Evolutionary conservation across 225 moss, liverwort and hornwort species (phyloP), one percentile per base, ranked within the genome.

Genomic region (Physcomitrium patens): DNA sequence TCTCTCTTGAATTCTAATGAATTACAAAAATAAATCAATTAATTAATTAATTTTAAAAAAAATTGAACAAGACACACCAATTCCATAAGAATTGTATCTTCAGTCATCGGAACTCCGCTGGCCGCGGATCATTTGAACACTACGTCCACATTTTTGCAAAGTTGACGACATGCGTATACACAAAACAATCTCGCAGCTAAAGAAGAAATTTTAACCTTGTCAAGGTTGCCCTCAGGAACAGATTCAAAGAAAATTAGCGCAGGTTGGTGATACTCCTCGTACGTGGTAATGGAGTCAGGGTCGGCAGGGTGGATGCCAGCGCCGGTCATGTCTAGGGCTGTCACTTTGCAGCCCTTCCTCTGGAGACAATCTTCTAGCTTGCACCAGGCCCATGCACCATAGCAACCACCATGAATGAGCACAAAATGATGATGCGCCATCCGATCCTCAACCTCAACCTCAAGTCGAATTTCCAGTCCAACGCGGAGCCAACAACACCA

Each of bases 331-430:
- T 77, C 80, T 9, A 80, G 3, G n/a, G 59, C 68, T 28, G 57
- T 77, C 43, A 73, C 77, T 9, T 54, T 72, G 73, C 52, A 64
- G 5, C 69, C 80, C 8, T 61, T 76, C 18, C 37, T 54, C 56
- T 45, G 46, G 12, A 84, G 45, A 0, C 61, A 28, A 20, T 64
- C 68, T 55, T 71, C 56, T 1, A 69, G 5, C 2, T 65, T 65
- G 63, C 55, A 84, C 80, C 64, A 84, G 3, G 70, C 67, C 80
- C 80, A 84, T 12, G 69, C 44, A 16, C 84, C 77, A 10, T 77
- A 73, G 7, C 43, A 23, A 6, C 58, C 73, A 1, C 80, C 80
- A 18, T 80, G 77, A 12, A 80, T 77, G 17, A 84, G 64, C 63
- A 84, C 72, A 9, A 64, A 74, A 46, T 77, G 73, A 24, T 24